Evolutionary conservation across 2,329 filamentous ascomycete genomes (phyloP).

Genomic region (Nannizzia gypsea): DNA sequence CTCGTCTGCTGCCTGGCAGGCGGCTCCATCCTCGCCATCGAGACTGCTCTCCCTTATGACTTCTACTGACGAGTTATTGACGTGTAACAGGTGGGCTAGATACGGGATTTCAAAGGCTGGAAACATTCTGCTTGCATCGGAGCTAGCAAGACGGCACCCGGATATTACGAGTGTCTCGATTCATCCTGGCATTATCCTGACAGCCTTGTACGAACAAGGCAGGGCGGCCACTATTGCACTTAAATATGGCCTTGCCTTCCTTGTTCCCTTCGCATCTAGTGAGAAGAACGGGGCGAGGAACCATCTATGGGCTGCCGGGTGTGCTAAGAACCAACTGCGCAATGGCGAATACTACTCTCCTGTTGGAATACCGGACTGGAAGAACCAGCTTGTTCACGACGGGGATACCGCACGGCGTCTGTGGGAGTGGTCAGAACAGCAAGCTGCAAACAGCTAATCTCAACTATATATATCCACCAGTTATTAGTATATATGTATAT

Average conservation of each 20-base stretch:
- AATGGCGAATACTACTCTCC: slow-evolving; percentile 35
- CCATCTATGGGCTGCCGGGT: slow-evolving; percentile 32
- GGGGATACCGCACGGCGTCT: slow-evolving; percentile 24
- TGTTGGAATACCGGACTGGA: slow-evolving; percentile 24
- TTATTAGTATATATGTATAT: not conserved
- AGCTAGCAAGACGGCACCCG: slow-evolving; percentile 31
- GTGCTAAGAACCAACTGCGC: slow-evolving; percentile 21
- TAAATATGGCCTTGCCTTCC: slow-evolving; percentile 14
- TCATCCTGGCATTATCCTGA: slow-evolving; percentile 39
- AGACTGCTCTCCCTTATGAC: slow-evolving; percentile 24
- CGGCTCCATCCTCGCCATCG: slow-evolving; percentile 20
- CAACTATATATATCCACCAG: not conserved
- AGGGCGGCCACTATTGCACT: slow-evolving; percentile 19
- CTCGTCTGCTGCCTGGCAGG: slow-evolving; percentile 27
- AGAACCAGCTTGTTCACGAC: slow-evolving; percentile 24
- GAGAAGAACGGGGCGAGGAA: slow-evolving; percentile 29
- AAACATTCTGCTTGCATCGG: slow-evolving; percentile 36
- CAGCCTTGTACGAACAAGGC: slow-evolving; percentile 28
- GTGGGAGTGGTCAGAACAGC: slow-evolving; percentile 37
- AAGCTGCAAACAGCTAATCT: not conserved
- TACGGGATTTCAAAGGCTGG: slow-evolving; percentile 44
- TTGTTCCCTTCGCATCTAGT: slow-evolving; percentile 22
- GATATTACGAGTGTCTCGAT: slow-evolving; percentile 35
- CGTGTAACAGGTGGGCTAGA: slow-evolving; percentile 31
- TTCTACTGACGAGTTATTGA: slow-evolving; percentile 26